A percentile compares a stretch with the other conserved stretches of the same genome.
Conservation (phyloP, 768 basidiomycete genomes). For the Macrolepiota dolichaula region DNA sequence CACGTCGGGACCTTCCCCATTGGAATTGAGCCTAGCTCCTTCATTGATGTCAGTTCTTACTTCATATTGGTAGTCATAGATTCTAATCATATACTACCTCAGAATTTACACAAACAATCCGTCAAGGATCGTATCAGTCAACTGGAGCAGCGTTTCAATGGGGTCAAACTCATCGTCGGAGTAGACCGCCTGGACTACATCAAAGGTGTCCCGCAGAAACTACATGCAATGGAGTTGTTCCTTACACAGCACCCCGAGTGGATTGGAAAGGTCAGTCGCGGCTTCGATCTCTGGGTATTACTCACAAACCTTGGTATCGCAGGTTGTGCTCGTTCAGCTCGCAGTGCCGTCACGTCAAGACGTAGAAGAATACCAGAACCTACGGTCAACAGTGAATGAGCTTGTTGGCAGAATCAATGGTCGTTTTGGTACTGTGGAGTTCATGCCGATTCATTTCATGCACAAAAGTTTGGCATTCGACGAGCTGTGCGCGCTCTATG, state of each 20-base stretch:
- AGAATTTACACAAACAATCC: slow-evolving; percentile 77
- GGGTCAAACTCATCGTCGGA: slow-evolving; percentile 96
- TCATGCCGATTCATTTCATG: slow-evolving; percentile 99
- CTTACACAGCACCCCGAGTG: slow-evolving; percentile 97
- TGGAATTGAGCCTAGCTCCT: slow-evolving; percentile 93
- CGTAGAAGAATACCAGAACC: slow-evolving; percentile 98
- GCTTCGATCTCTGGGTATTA: background rate
- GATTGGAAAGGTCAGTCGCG: slow-evolving; percentile 80
- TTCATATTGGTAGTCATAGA: background rate
- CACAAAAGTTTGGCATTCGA: slow-evolving; percentile 92
- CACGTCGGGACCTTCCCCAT: slow-evolving; percentile 99
- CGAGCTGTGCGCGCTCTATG: slow-evolving; percentile 96
- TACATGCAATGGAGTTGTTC: slow-evolving; percentile 96
- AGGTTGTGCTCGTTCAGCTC: slow-evolving; percentile 95
- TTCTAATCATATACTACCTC: slow-evolving; percentile 10
- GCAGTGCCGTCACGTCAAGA: slow-evolving; percentile 98
- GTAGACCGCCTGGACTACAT: slow-evolving; percentile 99
- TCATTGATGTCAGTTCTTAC: slow-evolving; percentile 61
- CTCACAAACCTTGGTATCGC: background rate
- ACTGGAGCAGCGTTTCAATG: slow-evolving; percentile 87
- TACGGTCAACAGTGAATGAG: slow-evolving; percentile 94
- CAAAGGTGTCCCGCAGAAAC: slow-evolving; percentile 98
- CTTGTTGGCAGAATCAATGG: slow-evolving; percentile 98
- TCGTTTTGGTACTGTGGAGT: slow-evolving; percentile 97
- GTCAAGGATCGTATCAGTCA: slow-evolving; percentile 80